Conservation (phyloP, 2,329 filamentous ascomycete genomes). For the Claviceps lovelessii region DNA sequence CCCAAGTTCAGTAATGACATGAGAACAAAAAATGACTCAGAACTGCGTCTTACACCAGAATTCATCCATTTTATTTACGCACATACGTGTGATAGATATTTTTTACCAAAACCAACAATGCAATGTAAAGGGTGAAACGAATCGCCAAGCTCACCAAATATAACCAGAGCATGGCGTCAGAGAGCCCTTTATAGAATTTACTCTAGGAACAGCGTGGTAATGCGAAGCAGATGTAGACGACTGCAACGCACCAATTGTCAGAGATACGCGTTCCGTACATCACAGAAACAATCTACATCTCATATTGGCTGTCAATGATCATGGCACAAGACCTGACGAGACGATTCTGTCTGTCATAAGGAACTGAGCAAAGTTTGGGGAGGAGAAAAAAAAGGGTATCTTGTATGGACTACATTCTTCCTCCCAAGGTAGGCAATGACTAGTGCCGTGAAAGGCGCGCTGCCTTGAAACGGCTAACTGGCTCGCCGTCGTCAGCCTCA, state of each 20-base stretch:
- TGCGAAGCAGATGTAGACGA: conserved; percentile 35
- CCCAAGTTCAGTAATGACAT: too few species aligned
- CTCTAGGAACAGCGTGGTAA: conserved; percentile 43
- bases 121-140: conserved; percentile 51
- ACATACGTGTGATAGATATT: background rate
- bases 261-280: conserved; percentile 19
- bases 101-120: background rate
- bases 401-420: background rate
- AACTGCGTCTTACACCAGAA: background rate
- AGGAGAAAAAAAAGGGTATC: background rate
- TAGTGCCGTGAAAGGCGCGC: conserved; percentile 46
- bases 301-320: conserved; percentile 1
- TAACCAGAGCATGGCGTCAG: conserved; percentile 34
- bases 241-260: conserved; percentile 42
- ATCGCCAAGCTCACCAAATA: conserved; percentile 35
- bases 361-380: background rate
- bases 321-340: too few species aligned
- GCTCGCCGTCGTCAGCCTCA: conserved; percentile 49
- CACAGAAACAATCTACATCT: conserved; percentile 3
- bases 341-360: background rate
- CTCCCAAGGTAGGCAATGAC: background rate
- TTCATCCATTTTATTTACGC: background rate
- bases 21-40: too few species aligned
- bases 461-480: conserved; percentile 60
- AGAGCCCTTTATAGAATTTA: conserved; percentile 38